Base-by-base conservation (phyloP, 2,329 filamentous ascomycete genomes). In the Xylariaceae sp. region DNA sequence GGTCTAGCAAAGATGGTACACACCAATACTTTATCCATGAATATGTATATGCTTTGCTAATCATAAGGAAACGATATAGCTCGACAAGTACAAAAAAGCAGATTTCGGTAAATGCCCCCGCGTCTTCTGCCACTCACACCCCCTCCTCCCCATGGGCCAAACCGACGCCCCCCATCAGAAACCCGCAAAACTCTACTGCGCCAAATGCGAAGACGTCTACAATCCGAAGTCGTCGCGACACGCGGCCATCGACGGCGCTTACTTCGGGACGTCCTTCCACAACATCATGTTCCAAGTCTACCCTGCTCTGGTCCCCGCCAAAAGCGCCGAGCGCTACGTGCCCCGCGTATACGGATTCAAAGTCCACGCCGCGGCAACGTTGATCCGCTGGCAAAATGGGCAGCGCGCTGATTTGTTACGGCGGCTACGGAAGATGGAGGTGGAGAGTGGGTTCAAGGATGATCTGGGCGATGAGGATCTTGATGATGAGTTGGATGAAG, bases 211-310 rank as follows among this genome's bases (percentile, higher is more conserved):
- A 75, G 93, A 98, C 67, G 86, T 95, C 48, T 98, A 98, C 77
- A 97, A 97, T 70, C 93, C 93, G 36, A 98, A 98, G 68, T 97
- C 93, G 3, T 72, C 89, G 17, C 88, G 93, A 22, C 93, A 98
- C 69, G 90, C 91, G 40, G 80, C 86, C 48, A 96, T 98, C 61
- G 93, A 98, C 65, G 93, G 93, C 53, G 93, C 93, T 54, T 98
- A 97, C 76, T 98, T 98, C 58, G 93, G 93, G 57, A 91, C 92
- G 38, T 95, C 88, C 3, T 98, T 98, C 76, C 92, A 96, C 76
- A 96, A 96, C 71, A 96, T 98, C 69, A 82, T 98, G 52, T 97
- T 98, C 75, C 93, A 98, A 68, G 93, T 98, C 44, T 97, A 97
- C 66, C 92, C 93, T 5, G 83, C 87, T 20, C 77, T 98, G 57